Conservation (phyloP, 345 rosid genomes). For the Carallia brachiata region DNA sequence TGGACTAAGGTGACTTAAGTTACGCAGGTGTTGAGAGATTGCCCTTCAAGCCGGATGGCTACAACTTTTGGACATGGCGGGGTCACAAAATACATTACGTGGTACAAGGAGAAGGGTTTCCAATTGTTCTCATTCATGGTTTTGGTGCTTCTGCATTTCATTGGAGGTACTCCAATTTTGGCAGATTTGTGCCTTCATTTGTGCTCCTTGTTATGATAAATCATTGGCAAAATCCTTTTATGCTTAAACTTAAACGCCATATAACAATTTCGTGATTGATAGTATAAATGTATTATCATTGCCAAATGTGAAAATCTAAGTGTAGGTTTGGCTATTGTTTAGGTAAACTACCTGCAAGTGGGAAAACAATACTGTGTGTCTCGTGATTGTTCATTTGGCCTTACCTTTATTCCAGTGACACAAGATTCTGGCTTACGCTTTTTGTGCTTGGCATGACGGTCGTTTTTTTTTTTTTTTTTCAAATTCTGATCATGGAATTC, state of each 20-base stretch:
- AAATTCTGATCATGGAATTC: not conserved
- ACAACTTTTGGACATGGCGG: conserved; percentile 87
- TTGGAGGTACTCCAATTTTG: conserved; percentile 57
- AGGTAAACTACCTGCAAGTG: not conserved
- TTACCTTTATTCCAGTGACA: not conserved
- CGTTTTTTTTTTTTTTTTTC: conserved; percentile 1
- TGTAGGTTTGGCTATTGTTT: not conserved
- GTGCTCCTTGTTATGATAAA: no score
- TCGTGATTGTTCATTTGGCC: not conserved
- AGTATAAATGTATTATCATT: no score
- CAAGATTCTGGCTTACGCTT: not conserved
- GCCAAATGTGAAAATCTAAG: no score
- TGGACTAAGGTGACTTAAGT: not conserved
- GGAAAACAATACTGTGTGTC: not conserved
- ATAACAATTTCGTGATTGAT: no score
- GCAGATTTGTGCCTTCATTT: not conserved
- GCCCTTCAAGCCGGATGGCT: conserved; percentile 82
- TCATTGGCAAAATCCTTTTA: no score
- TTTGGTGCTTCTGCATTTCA: conserved; percentile 97
- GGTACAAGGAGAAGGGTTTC: conserved; percentile 88
- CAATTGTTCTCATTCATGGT: conserved; percentile 90
- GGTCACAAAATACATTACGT: conserved; percentile 90
- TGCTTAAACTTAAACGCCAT: no score
- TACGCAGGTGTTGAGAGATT: conserved; percentile 70
- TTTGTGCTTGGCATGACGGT: not conserved